Percentiles rank a stretch among this genome's conserved stretches.
Evolutionary conservation across 352 stramenopile species (phyloP).

Genomic region (Peronospora farinosa): DNA sequence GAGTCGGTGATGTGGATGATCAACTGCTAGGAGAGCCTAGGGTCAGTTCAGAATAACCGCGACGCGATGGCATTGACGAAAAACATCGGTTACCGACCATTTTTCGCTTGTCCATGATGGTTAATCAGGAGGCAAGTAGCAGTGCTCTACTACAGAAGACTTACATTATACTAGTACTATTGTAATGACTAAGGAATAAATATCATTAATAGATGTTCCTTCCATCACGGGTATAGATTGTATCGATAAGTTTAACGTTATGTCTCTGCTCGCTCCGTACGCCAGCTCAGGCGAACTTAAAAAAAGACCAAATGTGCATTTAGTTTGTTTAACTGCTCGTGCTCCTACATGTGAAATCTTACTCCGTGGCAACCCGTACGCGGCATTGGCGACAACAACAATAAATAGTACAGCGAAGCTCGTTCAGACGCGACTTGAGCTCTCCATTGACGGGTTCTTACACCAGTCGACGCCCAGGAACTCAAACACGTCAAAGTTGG

Average conservation of each 20-base stretch:
- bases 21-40: too few species aligned
- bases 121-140: too few species aligned
- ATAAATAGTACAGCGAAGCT: conserved; percentile 15
- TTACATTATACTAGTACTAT: too few species aligned
- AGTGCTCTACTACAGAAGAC: too few species aligned
- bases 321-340: background rate
- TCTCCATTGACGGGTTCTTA: conserved; percentile 22
- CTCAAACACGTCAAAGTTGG: conserved; percentile 43
- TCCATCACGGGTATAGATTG: background rate
- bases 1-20: too few species aligned
- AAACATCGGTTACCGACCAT: too few species aligned
- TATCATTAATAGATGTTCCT: conserved; percentile 17
- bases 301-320: too few species aligned
- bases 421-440: conserved; percentile 9
- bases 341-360: background rate
- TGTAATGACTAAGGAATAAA: too few species aligned
- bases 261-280: background rate
- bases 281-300: too few species aligned
- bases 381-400: background rate
- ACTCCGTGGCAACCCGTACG: background rate
- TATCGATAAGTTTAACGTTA: background rate
- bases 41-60: too few species aligned
- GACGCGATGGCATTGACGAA: too few species aligned
- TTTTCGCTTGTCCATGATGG: too few species aligned
- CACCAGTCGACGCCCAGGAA: conserved; percentile 52